Conservation (phyloP, 805 yeast genomes). For the Candida maesae region DNA sequence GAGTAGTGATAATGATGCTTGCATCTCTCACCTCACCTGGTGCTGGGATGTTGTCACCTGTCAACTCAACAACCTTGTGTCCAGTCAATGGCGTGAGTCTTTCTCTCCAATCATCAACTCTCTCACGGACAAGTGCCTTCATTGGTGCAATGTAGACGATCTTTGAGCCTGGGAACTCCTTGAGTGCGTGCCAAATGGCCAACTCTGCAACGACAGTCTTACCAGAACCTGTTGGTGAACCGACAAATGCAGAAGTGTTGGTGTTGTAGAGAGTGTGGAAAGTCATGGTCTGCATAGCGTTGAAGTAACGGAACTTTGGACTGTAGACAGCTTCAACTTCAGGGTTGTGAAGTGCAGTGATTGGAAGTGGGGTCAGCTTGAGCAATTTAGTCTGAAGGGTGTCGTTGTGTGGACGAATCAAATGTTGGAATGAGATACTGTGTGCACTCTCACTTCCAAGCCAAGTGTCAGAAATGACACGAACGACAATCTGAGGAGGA, state of each 20-base stretch:
- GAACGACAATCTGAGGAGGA: constrained; percentile 84
- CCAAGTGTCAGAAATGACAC: constrained; percentile 84
- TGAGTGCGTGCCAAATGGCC: constrained; percentile 96
- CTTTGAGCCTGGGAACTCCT: constrained; percentile 80
- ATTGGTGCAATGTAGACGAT: constrained; percentile 90
- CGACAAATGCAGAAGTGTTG: constrained; percentile 79
- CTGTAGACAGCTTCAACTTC: constrained; percentile 66
- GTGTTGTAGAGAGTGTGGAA: constrained; percentile 85
- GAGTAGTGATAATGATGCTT: constrained; percentile 88
- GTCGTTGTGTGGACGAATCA: constrained; percentile 84
- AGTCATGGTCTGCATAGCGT: constrained; percentile 98
- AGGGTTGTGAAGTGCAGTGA: constrained; percentile 68
- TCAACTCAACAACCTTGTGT: constrained; percentile 77
- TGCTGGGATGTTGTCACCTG: constrained; percentile 34
- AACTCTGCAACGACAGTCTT: constrained; percentile 95
- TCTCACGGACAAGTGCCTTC: constrained; percentile 94
- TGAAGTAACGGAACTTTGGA: constrained; percentile 74
- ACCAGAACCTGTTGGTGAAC: constrained; percentile 99
- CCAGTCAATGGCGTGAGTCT: constrained; percentile 84
- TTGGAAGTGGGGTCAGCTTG: constrained; percentile 81
- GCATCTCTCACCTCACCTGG: constrained; percentile 7
- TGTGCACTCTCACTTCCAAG: constrained; percentile 76
- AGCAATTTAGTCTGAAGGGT: constrained; percentile 79
- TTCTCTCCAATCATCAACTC: constrained; percentile 82
- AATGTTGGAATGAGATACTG: constrained; percentile 82